Conservation (phyloP, 108 stramenopile species). For the Stephanodiscus triporus region DNA sequence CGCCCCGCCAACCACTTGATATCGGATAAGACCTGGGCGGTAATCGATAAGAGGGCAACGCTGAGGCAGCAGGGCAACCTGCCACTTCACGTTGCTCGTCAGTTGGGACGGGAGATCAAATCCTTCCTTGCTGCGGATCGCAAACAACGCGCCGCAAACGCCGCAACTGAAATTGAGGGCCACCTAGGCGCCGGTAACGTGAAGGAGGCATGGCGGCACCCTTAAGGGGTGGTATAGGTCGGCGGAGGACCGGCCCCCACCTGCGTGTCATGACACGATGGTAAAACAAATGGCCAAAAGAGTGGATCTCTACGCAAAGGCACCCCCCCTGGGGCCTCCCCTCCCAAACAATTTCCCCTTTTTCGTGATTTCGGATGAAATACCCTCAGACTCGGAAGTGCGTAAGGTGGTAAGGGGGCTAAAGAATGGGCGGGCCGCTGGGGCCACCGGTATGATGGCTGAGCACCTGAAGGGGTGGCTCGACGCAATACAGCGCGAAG, state of each 20-base stretch:
- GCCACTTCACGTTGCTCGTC: neutral
- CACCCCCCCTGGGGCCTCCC: neutral
- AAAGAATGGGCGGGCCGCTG: neutral
- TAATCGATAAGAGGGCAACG: neutral
- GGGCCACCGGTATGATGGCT: neutral
- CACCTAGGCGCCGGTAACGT: neutral
- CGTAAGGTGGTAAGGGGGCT: neutral
- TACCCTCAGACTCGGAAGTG: neutral
- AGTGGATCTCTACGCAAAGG: conserved; percentile 4
- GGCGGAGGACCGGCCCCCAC: conserved; percentile 2
- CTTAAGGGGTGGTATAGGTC: conserved; percentile 16
- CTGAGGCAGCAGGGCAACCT: neutral
- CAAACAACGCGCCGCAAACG: neutral
- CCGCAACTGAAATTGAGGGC: neutral
- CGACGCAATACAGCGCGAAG: too few relatives aligned
- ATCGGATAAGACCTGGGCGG: neutral
- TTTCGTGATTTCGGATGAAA: neutral
- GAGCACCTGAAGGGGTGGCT: too few relatives aligned
- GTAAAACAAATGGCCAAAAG: neutral
- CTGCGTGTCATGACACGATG: neutral
- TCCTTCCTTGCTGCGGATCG: conserved; percentile 1
- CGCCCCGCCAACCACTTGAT: neutral
- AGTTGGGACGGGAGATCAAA: conserved; percentile 7
- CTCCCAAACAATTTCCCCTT: too few relatives aligned
- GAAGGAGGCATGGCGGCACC: conserved; percentile 2